Evolutionary conservation across 2,329 filamentous ascomycete genomes (phyloP).

Genomic region (Nigrospora osmanthi): DNA sequence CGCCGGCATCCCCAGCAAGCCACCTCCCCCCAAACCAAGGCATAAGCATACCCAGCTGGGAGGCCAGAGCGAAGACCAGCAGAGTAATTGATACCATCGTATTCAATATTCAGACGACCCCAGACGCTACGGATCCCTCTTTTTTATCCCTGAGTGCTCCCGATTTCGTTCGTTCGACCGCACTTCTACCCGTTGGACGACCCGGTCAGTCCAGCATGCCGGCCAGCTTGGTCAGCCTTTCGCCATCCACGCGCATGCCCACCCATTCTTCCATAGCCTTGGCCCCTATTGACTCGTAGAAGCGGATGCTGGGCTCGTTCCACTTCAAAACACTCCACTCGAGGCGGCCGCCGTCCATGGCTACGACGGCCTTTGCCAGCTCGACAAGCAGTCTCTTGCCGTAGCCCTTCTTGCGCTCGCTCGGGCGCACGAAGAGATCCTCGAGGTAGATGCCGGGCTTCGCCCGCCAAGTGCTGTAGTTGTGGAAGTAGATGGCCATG

Average conservation of each 20-base stretch:
- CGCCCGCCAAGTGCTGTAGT: constrained; percentile 91
- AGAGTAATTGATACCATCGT: no score
- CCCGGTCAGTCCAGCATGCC: constrained; percentile 24
- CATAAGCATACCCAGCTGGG: not conserved
- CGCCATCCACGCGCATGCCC: constrained; percentile 65
- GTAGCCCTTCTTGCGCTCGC: constrained; percentile 68
- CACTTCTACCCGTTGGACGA: no score
- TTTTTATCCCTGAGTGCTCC: no score
- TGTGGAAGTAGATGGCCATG: constrained; percentile 91
- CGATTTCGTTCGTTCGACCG: no score
- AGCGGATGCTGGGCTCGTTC: constrained; percentile 85
- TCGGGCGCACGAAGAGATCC: constrained; percentile 75
- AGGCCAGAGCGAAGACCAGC: no score
- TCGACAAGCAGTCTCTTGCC: constrained; percentile 67
- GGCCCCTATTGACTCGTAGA: constrained; percentile 71
- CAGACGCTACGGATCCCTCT: no score
- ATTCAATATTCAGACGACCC: not conserved
- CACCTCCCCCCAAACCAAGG: not conserved
- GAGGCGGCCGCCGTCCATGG: constrained; percentile 64
- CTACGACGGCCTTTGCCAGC: constrained; percentile 71
- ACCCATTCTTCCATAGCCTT: constrained; percentile 64
- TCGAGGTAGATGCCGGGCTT: constrained; percentile 86
- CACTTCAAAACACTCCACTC: constrained; percentile 92
- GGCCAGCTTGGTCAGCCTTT: constrained; percentile 54
- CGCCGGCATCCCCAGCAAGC: constrained; percentile 23